phyloP scores from a whole-genome alignment of 352 stramenopile genomes.

The Thraustotheca clavata region DNA sequence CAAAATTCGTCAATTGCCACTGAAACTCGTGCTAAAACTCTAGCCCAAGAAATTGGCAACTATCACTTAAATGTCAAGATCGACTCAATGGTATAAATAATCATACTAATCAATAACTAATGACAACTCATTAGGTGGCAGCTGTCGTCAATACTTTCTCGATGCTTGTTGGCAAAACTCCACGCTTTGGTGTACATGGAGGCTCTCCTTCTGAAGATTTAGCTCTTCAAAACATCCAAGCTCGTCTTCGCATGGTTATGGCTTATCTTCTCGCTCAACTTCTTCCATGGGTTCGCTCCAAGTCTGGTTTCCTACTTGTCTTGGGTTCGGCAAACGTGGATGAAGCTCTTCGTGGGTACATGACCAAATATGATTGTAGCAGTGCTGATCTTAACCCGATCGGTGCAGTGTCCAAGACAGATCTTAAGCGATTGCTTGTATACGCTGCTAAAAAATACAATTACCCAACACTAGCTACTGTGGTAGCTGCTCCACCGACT shows the following conservation, averaged over 20 bases:
- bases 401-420: conserved; percentile 91
- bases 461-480: conserved; percentile 86
- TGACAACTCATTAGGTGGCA: not conserved
- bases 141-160: conserved; percentile 71
- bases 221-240: conserved; percentile 98
- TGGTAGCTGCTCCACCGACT: conserved; percentile 92
- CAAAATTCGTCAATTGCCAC: conserved; percentile 91
- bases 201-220: conserved; percentile 92
- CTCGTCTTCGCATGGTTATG: conserved; percentile 96
- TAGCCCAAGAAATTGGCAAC: conserved; percentile 89
- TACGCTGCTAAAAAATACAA: conserved; percentile 88
- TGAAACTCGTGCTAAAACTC: conserved; percentile 74
- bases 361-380: conserved; percentile 99
- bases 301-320: conserved; percentile 95
- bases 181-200: conserved; percentile 81
- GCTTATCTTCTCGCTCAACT: conserved; percentile 97
- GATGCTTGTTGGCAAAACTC: conserved; percentile 82
- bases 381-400: conserved; percentile 98
- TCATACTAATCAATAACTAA: not conserved
- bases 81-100: conserved; percentile 90
- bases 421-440: conserved; percentile 95
- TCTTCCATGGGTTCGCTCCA: conserved; percentile 94
- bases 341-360: conserved; percentile 96
- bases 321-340: conserved; percentile 98
- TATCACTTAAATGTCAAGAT: conserved; percentile 96